Evolutionary conservation across 441 rosid genomes (phyloP), one percentile per base, ranked within the genome.

Genomic region (Heliophila coronopifolia): DNA sequence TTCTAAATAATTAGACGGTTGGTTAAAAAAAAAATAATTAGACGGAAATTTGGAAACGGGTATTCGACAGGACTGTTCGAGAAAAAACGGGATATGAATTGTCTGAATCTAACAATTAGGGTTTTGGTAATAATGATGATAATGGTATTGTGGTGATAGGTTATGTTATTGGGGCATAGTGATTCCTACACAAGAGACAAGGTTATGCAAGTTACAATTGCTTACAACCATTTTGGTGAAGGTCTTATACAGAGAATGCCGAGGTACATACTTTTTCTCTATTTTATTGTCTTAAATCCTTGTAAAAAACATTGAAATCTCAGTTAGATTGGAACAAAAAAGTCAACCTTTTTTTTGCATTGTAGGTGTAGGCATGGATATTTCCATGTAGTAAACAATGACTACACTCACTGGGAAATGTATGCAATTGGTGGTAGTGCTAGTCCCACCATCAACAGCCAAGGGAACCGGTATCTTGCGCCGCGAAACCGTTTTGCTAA

Each of bases 241-340:
- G 80, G 80, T 33, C 77, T 76, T 39, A 65, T 73, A 16, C 81
- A 76, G 36, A 67, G 81, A 62, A 73, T 76, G 81, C 81, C 81
- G 3, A 75, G 80, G 80, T 69, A 47, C 6, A 24, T 32, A 19
- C 7, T 44, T 32, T 20, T 23, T 16, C 4, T 3, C 9, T 11
- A 4, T 26, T n/a, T 4, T 50, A 3, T 7, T 15, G 27, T 44
- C 9, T 43, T 35, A 8, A 18, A 7, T n/a, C 1, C 26, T 3
- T 4, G 16, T n/a, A n/a, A n/a, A n/a, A n/a, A n/a, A n/a, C n/a
- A n/a, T n/a, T n/a, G n/a, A n/a, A n/a, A n/a, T n/a, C n/a, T n/a
- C n/a, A n/a, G 20, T 17, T 24, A 10, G 13, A 18, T 17, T 53
- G 2, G 9, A 22, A 16, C 2, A 25, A 19, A 0, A 36, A 15